Conservation (phyloP, 495 filamentous ascomycete species). For the Amphirosellinia nigrospora region DNA sequence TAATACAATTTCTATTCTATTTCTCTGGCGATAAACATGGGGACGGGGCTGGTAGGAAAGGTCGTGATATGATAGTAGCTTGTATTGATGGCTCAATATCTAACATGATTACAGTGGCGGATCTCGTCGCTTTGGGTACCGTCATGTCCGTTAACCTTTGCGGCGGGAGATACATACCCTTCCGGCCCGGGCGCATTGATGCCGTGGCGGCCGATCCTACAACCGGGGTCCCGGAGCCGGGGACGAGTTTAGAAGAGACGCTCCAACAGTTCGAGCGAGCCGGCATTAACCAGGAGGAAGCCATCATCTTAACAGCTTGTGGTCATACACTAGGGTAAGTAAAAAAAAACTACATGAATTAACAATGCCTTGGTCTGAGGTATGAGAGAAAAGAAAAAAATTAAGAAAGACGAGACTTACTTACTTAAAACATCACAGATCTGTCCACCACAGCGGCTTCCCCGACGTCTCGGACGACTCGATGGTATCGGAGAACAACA, state of each 20-base stretch:
- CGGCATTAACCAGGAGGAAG: constrained; percentile 52
- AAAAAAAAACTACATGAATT: too few relatives aligned
- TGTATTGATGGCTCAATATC: neutral
- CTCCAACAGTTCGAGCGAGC: constrained; percentile 49
- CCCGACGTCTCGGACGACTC: constrained; percentile 32
- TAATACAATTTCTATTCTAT: neutral
- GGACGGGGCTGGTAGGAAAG: neutral
- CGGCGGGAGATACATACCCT: constrained; percentile 53
- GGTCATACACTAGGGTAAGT: constrained; percentile 57
- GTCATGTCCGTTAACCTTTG: constrained; percentile 54
- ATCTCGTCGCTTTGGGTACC: constrained; percentile 55
- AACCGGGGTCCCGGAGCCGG: constrained; percentile 52
- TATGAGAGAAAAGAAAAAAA: neutral
- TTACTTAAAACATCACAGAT: constrained; percentile 23
- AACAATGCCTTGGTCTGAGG: neutral
- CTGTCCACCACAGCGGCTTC: constrained; percentile 44
- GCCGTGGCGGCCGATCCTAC: constrained; percentile 50
- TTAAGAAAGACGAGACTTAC: neutral
- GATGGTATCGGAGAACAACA: constrained; percentile 36
- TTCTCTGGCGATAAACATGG: neutral
- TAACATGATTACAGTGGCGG: constrained; percentile 43
- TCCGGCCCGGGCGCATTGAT: constrained; percentile 55
- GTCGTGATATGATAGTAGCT: neutral
- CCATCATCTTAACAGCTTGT: constrained; percentile 58
- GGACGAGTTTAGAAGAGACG: constrained; percentile 49